A percentile compares a stretch with the other conserved stretches of the same genome.
Conservation (phyloP, 1,139 yeast species). For the Candida albicans region DNA sequence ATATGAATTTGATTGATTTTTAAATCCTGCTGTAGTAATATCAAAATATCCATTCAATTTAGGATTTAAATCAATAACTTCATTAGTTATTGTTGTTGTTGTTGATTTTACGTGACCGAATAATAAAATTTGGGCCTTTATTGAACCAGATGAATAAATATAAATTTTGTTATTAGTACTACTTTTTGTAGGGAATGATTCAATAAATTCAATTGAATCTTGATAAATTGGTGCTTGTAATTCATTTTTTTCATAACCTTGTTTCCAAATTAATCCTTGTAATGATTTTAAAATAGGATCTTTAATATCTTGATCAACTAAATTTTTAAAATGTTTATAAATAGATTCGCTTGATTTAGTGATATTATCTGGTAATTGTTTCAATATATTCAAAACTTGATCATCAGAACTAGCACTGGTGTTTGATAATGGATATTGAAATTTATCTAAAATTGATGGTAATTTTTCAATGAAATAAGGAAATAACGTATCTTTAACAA, state of each 20-base stretch:
- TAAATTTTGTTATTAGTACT: slow-evolving; percentile 38
- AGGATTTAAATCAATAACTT: slow-evolving; percentile 48
- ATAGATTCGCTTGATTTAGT: slow-evolving; percentile 27
- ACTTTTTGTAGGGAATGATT: slow-evolving; percentile 23
- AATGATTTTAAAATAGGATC: slow-evolving; percentile 74
- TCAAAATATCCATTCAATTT: slow-evolving; percentile 72
- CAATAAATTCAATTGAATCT: slow-evolving; percentile 68
- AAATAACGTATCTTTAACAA: slow-evolving; percentile 73
- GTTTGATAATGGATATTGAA: slow-evolving; percentile 9
- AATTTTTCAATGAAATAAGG: slow-evolving; percentile 45
- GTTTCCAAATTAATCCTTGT: slow-evolving; percentile 83
- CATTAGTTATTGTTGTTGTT: slow-evolving; percentile 20
- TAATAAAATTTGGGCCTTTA: slow-evolving; percentile 78
- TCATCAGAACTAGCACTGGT: slow-evolving; percentile 8
- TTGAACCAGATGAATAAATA: slow-evolving; percentile 91
- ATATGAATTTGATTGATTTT: slow-evolving; percentile 61
- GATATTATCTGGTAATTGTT: slow-evolving; percentile 44
- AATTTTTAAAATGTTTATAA: slow-evolving; percentile 46
- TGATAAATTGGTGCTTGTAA: slow-evolving; percentile 73
- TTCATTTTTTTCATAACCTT: slow-evolving; percentile 74
- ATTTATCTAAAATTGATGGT: slow-evolving; percentile 21
- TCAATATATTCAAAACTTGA: slow-evolving; percentile 32
- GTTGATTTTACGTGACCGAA: slow-evolving; percentile 58
- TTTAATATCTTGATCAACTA: slow-evolving; percentile 71
- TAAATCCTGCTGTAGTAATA: slow-evolving; percentile 80